Evolutionary conservation across 495 filamentous ascomycete species (phyloP).

Genomic region (Penicillium canescens): DNA sequence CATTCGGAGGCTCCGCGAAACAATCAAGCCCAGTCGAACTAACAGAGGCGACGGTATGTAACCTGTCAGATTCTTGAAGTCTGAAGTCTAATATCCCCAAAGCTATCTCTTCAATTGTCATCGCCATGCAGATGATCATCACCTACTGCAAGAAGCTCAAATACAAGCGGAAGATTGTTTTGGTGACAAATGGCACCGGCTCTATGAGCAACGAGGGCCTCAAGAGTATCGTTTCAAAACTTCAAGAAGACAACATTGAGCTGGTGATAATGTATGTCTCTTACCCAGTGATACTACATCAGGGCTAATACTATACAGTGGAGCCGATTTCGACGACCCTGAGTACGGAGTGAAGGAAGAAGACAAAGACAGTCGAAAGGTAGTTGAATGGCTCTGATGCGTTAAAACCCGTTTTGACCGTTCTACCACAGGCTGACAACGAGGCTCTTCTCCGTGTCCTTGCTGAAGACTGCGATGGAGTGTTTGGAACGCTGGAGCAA

Average conservation of each 20-base stretch:
- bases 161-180: conserved; percentile 76
- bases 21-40: conserved; percentile 65
- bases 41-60: conserved; percentile 70
- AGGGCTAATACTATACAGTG: conserved; percentile 55
- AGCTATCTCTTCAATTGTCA: conserved; percentile 80
- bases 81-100: not conserved
- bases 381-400: conserved; percentile 14
- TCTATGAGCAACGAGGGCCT: conserved; percentile 64
- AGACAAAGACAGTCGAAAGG: conserved; percentile 72
- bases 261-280: conserved; percentile 72
- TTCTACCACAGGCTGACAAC: conserved; percentile 53
- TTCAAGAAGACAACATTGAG: conserved; percentile 75
- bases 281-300: not conserved
- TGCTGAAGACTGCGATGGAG: conserved; percentile 62
- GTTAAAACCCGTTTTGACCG: not conserved
- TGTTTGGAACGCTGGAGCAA: conserved; percentile 81
- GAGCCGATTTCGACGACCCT: conserved; percentile 90
- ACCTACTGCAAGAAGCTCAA: conserved; percentile 84
- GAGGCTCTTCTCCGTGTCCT: conserved; percentile 66
- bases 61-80: not conserved
- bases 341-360: conserved; percentile 95
- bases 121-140: conserved; percentile 85
- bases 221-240: conserved; percentile 64
- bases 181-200: conserved; percentile 80
- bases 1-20: conserved; percentile 60